Evolutionary conservation across 768 basidiomycete genomes (phyloP), one percentile per base, ranked within the genome.

Genomic region (Boletus reticulatus): DNA sequence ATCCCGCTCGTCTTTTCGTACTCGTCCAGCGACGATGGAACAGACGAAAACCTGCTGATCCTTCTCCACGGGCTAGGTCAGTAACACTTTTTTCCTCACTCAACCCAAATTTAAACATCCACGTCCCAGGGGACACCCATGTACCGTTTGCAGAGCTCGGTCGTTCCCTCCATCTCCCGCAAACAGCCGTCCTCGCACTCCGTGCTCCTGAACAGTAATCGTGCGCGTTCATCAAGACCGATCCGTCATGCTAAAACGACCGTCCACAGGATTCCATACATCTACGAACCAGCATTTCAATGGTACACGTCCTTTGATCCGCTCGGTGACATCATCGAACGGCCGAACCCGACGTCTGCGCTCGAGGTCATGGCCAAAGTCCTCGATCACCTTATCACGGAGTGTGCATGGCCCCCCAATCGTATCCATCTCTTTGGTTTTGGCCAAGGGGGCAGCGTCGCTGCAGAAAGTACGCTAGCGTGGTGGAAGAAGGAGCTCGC

Each of bases 381-480:
- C 45, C 55, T 92, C 50, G 69, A 75, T 3, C 78, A 90, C 62
- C 81, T 95, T 49, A 75, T 75, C 17, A 61, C 70, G 6, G 80
- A 82, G 39, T 89, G 85, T 63, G 59, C 71, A 1, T 97, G 93
- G 94, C 75, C 84, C 7, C 62, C 78, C 0, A 55, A 80, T 11
- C 76, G 80, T n/a, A 87, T 97, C 39, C 94, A 97, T 67, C 66
- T 94, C 44, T 89, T 95, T 53, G 94, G 94, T 4, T 97, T 92
- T 59, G 89, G 82, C 0, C 94, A 97, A 69, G 94, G 94, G 1
- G 94, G 91, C 0, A 85, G 78, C 19, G 81, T 93, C 34, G 90
- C 84, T 1, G 79, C 77, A 3, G 93, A 97, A 70, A 76, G 83
- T 50, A 81, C 80, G 1, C 64, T 92, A 7, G 63, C 72, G 34